phyloP scores from a whole-genome alignment of 2,329 filamentous ascomycete species.

The Aspergillus sp. region DNA sequence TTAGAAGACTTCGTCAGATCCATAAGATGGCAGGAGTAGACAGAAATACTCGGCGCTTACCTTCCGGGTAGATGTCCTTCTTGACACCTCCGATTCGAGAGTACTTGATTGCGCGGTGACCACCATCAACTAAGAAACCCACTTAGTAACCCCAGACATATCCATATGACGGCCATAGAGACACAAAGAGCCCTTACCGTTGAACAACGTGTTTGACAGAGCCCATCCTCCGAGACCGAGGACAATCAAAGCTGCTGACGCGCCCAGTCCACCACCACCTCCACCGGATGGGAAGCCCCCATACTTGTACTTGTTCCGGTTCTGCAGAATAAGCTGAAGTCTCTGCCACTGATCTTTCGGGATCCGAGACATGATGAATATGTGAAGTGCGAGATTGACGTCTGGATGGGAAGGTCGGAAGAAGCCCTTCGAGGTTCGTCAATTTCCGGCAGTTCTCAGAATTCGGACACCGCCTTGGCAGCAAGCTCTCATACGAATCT shows the following conservation, averaged over 20 bases:
- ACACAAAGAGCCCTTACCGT: slow-evolving; percentile 54
- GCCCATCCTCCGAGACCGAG: slow-evolving; percentile 52
- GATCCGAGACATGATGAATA: slow-evolving; percentile 53
- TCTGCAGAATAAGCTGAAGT: slow-evolving; percentile 66
- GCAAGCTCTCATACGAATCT: slow-evolving; percentile 7
- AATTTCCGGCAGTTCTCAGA: slow-evolving; percentile 24
- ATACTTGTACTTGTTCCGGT: slow-evolving; percentile 50
- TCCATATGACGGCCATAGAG: neutral
- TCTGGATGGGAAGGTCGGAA: slow-evolving; percentile 32
- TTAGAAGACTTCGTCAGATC: neutral
- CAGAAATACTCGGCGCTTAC: slow-evolving; percentile 50
- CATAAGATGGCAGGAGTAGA: neutral
- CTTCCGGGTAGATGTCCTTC: slow-evolving; percentile 96
- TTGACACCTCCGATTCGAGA: slow-evolving; percentile 87
- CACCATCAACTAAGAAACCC: slow-evolving; percentile 77
- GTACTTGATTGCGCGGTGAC: slow-evolving; percentile 99
- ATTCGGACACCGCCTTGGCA: slow-evolving; percentile 33
- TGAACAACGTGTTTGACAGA: slow-evolving; percentile 66
- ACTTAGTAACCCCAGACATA: slow-evolving; percentile 22
- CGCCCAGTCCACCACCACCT: slow-evolving; percentile 58
- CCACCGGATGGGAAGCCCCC: slow-evolving; percentile 54
- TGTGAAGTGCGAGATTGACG: slow-evolving; percentile 28
- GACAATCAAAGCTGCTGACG: slow-evolving; percentile 56
- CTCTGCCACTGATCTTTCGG: slow-evolving; percentile 70
- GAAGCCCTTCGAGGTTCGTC: slow-evolving; percentile 27